Base-by-base conservation (phyloP, 208 protist species). In the Porcisia hertigi region DNA sequence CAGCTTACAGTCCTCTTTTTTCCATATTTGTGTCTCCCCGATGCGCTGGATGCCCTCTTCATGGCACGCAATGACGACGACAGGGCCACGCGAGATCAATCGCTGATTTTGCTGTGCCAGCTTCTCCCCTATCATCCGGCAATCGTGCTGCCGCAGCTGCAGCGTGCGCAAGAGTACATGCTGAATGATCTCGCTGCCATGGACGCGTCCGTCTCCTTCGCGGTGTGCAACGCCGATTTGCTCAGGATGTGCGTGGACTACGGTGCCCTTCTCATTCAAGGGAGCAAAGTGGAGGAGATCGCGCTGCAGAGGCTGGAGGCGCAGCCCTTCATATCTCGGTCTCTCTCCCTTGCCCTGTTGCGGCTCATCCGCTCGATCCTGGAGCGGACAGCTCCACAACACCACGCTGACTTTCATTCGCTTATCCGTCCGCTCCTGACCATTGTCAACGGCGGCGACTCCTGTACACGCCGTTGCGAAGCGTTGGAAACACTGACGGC, bases 1-100 rank as follows among this genome's bases (percentile, higher is more conserved):
- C 82, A 83, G n/a, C 69, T 97, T 0, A 83, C 87, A 2, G 72
- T 80, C 8, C 73, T 83, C 6, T 94, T 97, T 69, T 89, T 94
- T 62, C 75, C 89, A 11, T 96, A 97, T 75, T 81, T 97, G 62
- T 92, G 85, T 39, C 80, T 92, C n/a, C 76, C 83, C 16, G 89
- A 95, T 74, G 88, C 94, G 76, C 79, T 97, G 0, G 88, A 97
- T 45, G 86, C 93, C 23, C 82, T 97, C 53, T 94, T 93, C 69
- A 94, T 97, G 88, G 82, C 89, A 12, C 81, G 86, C 34, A 96
- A 96, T 69, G 93, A 97, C 79, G 88, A 80, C 43, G 86, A 86
- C 71, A 82, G 79, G n/a, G 64, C 54, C 23, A 83, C 81, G 18
- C 86, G 88, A 25, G 86, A 93, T 60, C 77, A 88, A 64, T 69